Base-by-base conservation (phyloP, 768 basidiomycete genomes). In the Boletus barrowsii region DNA sequence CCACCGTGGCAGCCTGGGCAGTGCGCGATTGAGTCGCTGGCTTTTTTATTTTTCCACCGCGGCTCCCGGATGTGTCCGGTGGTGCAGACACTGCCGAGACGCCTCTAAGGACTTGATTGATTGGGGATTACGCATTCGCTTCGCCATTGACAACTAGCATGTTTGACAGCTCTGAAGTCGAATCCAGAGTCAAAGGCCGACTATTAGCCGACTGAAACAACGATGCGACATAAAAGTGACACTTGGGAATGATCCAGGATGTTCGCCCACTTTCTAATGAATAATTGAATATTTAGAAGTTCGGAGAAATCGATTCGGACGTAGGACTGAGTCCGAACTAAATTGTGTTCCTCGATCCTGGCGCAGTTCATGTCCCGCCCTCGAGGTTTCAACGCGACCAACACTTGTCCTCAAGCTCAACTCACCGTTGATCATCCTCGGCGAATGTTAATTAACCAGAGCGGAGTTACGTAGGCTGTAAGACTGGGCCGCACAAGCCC, bases 381-480 rank as follows among this genome's bases (percentile, higher is more conserved):
- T 47, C 51, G 45, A 47, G 51, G 48, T 13, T 33, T 51, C 49
- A 41, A 50, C 29, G 17, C 22, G 57, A 63, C 17, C 35, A 42
- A 26, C 42, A 14, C 42, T 42, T 17, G 42, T 45, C 47, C 42
- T 33, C 48, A 18, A 22, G 35, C 20, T 36, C 11, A 10, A 51
- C 35, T 24, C 26, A 35, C 48, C 47, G 43, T 40, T 42, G 43
- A 50, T 41, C 42, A 37, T 20, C 26, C 11, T 39, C 37, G n/a
- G 32, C 7, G 10, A 42, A 14, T 10, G 13, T 44, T 24, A 24
- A 37, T 40, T 20, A n/a, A 47, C 39, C 51, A 49, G 42, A n/a
- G 41, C 36, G 57, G 53, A 29, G 50, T 49, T 42, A 52, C 22
- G 26, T 9, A 29, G 26, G 26, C 26, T 29, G 26, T 29, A 26